Base-by-base conservation (phyloP, 2,329 filamentous ascomycete species). In the Aschersonia sp. region DNA sequence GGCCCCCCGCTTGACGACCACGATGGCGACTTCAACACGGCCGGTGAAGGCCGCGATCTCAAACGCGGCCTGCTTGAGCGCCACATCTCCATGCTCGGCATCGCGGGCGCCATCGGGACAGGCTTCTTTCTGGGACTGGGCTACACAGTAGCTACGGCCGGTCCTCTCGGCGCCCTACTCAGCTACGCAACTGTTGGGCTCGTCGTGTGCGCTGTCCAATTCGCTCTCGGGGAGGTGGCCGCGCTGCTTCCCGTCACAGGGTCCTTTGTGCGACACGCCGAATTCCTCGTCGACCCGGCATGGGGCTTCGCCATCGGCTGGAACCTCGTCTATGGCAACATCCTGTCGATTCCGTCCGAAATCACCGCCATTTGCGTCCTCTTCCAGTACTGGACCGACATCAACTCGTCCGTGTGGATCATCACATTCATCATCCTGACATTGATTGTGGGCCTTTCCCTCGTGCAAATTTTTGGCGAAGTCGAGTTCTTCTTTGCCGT, bases 291-390 rank as follows among this genome's bases (percentile, higher is more conserved):
- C 49, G 78, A 80, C 56, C 77, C 78, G 44, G 72, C 78, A 1
- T 71, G 75, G 61, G 73, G 73, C 4, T 75, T 75, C 47, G 72
- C 72, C 46, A 63, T 73, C 44, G 72, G 72, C 14, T 73, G 69
- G 69, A 75, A 76, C 53, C 57, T 75, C 44, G 72, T 75, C 10
- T 77, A 78, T 49, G 74, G 73, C 43, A 76, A 74, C 52, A 57
- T 71, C 44, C 59, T 78, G 53, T 70, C 70, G 43, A 71, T 79
- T 29, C 73, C 74, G 4, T 66, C 76, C 47, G 79, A 83, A 58
- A 79, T 83, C 49, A 74, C 75, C 0, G 79, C 79, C 9, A 75
- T 78, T 14, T 73, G 75, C 42, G 75, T 82, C 2, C 63, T 83
- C 29, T 78, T 83, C 50, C 65, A 78, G 54, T 81, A 74, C 55